Evolutionary conservation across 1,284 basidiomycete genomes (phyloP), one percentile per base, ranked within the genome.

Genomic region (Leccinum laetum): DNA sequence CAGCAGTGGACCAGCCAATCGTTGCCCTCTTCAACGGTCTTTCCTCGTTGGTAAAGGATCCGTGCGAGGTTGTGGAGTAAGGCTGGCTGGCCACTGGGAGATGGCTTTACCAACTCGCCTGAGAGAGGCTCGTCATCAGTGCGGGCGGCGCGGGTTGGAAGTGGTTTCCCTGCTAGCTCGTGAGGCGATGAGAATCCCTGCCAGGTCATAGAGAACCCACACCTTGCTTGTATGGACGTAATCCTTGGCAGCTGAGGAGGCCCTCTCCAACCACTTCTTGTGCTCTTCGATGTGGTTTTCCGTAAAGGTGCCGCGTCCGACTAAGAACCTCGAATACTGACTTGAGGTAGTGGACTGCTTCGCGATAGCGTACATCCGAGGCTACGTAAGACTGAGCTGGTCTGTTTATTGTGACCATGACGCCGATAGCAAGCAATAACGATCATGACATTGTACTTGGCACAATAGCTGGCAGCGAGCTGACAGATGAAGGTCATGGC

Each of bases 1-100:
- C 98, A 66, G 96, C 97, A n/a, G 98, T 99, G n/a, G 95, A 92
- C 96, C 97, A 99, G 79, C 99, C 98, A 72, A 99, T 93, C 93
- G 70, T 81, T 84, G 67, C 96, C 98, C 70, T 98, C 94, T 71
- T 94, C 89, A 44, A 99, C 87, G 2, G 93, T 89, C 86, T 97
- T 96, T 49, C 93, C 93, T 67, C 98, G 92, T 49, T 84, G 91
- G 68, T 83, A 79, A 62, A 99, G 89, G 78, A 99, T 99, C 77
- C 98, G 93, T 4, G 91, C 92, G 63, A 99, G 90, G 82, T 99
- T 99, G 72, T 16, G 93, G 90, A 37, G 82, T 87, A 82, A 99
- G 99, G 70, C 88, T 89, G 58, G 89, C 82, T 18, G 98, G 97
- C 79, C 90, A 95, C 21, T 86, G 84, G 8, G 95, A 94, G 72